Evolutionary conservation across 148 eudicot genomes (phyloP).

Genomic region (Chenopodium suecicum): DNA sequence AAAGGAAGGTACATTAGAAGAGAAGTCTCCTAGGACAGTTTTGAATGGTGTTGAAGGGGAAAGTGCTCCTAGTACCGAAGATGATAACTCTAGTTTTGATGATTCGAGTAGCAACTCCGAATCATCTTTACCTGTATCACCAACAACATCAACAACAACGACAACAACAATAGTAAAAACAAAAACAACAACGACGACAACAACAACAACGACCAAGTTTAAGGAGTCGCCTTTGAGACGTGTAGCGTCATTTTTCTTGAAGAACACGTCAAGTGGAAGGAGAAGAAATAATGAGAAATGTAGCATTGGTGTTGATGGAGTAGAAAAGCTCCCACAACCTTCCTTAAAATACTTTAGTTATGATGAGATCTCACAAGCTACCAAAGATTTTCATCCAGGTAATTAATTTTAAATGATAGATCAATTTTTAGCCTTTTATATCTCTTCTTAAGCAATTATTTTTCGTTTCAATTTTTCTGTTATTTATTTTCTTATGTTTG

Average conservation of each 20-base stretch:
- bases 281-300: slow-evolving; percentile 23
- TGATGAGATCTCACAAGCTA: slow-evolving; percentile 67
- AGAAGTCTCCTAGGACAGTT: slow-evolving; percentile 74
- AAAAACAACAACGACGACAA: slow-evolving; percentile 7
- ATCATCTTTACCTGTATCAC: slow-evolving; percentile 20
- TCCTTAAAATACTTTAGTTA: slow-evolving; percentile 66
- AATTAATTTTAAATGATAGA: neutral
- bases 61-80: slow-evolving; percentile 45
- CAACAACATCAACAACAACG: slow-evolving; percentile 23
- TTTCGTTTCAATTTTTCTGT: neutral
- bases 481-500: neutral
- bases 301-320: slow-evolving; percentile 11
- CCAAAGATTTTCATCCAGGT: slow-evolving; percentile 73
- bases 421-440: neutral
- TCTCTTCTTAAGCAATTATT: neutral
- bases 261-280: slow-evolving; percentile 34
- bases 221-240: slow-evolving; percentile 47
- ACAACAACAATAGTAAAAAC: neutral
- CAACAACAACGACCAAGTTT: neutral
- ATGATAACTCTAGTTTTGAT: slow-evolving; percentile 49
- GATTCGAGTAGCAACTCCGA: slow-evolving; percentile 38
- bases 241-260: slow-evolving; percentile 52
- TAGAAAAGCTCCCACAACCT: slow-evolving; percentile 43
- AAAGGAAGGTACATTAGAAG: slow-evolving; percentile 12
- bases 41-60: slow-evolving; percentile 40